Percentiles rank a stretch among this genome's conserved stretches.
Conservation (phyloP, 2,329 filamentous ascomycete species). For the Fusarium sp. region DNA sequence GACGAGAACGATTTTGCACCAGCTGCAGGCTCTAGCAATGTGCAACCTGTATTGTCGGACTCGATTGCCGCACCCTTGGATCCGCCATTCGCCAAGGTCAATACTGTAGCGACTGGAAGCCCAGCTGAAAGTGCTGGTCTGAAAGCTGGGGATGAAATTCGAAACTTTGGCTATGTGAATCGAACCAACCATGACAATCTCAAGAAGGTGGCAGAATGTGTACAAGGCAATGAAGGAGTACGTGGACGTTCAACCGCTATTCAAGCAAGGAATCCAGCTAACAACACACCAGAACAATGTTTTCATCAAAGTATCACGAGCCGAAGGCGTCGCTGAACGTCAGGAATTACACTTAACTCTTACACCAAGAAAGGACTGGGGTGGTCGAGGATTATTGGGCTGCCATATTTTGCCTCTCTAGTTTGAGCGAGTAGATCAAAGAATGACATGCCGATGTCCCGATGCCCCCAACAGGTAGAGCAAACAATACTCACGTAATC, state of each 20-base stretch:
- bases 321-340: slow-evolving; percentile 52
- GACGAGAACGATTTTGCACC: slow-evolving; percentile 57
- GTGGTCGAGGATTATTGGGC: slow-evolving; percentile 86
- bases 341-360: slow-evolving; percentile 75
- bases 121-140: slow-evolving; percentile 86
- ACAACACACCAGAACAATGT: slow-evolving; percentile 67
- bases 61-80: slow-evolving; percentile 42
- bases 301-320: slow-evolving; percentile 71
- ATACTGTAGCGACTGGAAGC: slow-evolving; percentile 78
- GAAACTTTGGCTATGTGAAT: slow-evolving; percentile 85
- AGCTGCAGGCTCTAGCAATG: slow-evolving; percentile 34
- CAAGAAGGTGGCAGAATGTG: slow-evolving; percentile 85
- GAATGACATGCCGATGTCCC: neutral
- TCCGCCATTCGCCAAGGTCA: slow-evolving; percentile 83
- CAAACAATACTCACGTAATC: slow-evolving; percentile 1
- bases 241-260: slow-evolving; percentile 51
- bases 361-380: slow-evolving; percentile 83
- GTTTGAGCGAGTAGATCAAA: neutral
- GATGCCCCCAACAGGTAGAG: neutral
- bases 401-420: slow-evolving; percentile 88
- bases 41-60: slow-evolving; percentile 47
- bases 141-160: slow-evolving; percentile 80
- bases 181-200: slow-evolving; percentile 86
- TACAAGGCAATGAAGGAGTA: slow-evolving; percentile 90
- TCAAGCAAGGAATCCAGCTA: slow-evolving; percentile 31